Percentiles rank a stretch among this genome's conserved stretches.
Conservation (phyloP, 441 rosid genomes). For the Pelargonium hybrid region DNA sequence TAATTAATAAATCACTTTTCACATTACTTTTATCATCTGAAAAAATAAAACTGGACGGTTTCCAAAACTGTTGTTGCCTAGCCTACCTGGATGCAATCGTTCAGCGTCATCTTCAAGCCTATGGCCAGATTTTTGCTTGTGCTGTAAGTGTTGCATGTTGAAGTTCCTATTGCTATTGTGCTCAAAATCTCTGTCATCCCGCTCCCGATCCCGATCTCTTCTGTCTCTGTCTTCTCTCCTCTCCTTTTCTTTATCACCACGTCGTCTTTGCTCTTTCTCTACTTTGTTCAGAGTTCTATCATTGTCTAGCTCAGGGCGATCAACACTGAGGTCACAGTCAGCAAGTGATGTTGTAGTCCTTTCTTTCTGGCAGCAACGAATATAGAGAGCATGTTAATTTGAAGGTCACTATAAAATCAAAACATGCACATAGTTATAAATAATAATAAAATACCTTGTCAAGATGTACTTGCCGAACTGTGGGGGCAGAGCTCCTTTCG, state of each 20-base stretch:
- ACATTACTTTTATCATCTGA: slow-evolving; percentile 56
- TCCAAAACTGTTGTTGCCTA: slow-evolving; percentile 45
- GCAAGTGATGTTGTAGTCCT: slow-evolving; percentile 39
- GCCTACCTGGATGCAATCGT: slow-evolving; percentile 49
- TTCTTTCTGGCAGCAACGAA: slow-evolving; percentile 53
- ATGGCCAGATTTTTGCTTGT: slow-evolving; percentile 37
- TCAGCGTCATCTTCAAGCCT: slow-evolving; percentile 43
- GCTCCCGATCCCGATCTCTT: slow-evolving; percentile 36
- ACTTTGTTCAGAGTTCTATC: slow-evolving; percentile 39
- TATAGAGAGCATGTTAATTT: slow-evolving; percentile 25
- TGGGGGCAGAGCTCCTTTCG: slow-evolving; percentile 56
- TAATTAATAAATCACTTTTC: slow-evolving; percentile 34
- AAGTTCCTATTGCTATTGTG: slow-evolving; percentile 51
- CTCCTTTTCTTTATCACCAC: slow-evolving; percentile 58
- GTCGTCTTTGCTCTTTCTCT: slow-evolving; percentile 64
- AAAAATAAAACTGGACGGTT: slow-evolving; percentile 34
- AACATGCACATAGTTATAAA: slow-evolving; percentile 9
- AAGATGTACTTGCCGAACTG: slow-evolving; percentile 38
- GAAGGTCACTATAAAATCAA: slow-evolving; percentile 10
- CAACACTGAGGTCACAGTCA: slow-evolving; percentile 48
- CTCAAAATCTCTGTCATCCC: slow-evolving; percentile 50
- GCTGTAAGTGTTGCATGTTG: slow-evolving; percentile 43
- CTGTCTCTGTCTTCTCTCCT: slow-evolving; percentile 61
- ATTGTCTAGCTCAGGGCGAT: slow-evolving; percentile 49
- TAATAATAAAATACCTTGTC: slow-evolving; percentile 57